Evolutionary conservation across 176 grass and related monocot genomes (phyloP), one percentile per base, ranked within the genome.

Genomic region (Avena sativa): DNA sequence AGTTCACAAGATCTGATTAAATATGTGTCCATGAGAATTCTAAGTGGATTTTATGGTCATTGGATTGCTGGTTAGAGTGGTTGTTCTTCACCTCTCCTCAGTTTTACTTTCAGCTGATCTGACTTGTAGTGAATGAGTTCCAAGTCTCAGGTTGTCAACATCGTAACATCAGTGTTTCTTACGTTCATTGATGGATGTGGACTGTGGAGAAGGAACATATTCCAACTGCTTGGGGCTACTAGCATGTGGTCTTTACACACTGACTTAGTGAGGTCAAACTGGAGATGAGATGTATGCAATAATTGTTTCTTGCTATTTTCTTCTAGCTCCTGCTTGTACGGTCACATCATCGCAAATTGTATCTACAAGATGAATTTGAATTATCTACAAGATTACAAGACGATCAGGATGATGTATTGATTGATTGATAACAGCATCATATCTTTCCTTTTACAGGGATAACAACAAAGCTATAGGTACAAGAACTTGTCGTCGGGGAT

Each of bases 181-280:
- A 73, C 80, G 47, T 53, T 65, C 50, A 65, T 66, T 6, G 80
- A 73, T 84, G 75, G 52, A 84, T 48, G 58, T 72, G 80, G 71
- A 49, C 12, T 12, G 71, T 38, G 43, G 71, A 4, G n/a, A 56
- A 9, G 55, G 58, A 79, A 30, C 81, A 84, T 75, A 91, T 91
- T 90, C 74, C 16, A 68, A 73, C 62, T 65, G 58, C 58, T 19
- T 44, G 50, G 38, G 84, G 17, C 56, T 81, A 12, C 78, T 86
- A 9, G 26, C 61, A 30, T 57, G 63, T 83, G n/a, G 50, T 36
- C 36, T 81, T 48, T 65, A 47, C 67, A 85, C 57, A 80, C 32
- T 57, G 46, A 10, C 46, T 48, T 48, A 48, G 9, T 2, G 59
- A 6, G 79, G 71, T 80, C 82, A 81, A 59, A 59, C 32, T 17